These are phyloP conservation scores for Crataegus laevigata DNA, from an alignment of 306 rosid genomes.

Conservation along the genomic window DNA sequence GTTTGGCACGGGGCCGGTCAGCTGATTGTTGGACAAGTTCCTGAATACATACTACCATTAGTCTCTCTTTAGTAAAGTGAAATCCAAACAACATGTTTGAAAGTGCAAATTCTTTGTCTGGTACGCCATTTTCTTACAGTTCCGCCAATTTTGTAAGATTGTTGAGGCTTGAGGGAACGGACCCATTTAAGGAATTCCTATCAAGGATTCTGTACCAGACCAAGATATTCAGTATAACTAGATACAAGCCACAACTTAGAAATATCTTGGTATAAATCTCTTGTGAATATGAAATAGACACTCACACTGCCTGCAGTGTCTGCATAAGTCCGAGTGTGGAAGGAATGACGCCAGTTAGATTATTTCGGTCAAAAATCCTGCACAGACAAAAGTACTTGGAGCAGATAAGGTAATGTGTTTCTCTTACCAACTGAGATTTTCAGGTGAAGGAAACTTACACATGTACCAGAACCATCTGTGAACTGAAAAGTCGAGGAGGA, in stretches of 20 bases:
- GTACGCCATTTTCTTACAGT: constrained; percentile 34
- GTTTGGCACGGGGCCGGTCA: constrained; percentile 46
- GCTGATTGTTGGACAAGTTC: constrained; percentile 51
- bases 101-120: neutral
- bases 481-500: constrained; percentile 46
- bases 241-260: neutral
- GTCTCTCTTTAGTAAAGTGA: neutral
- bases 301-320: constrained; percentile 56
- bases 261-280: neutral
- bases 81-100: neutral
- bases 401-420: neutral
- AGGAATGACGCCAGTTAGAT: constrained; percentile 49
- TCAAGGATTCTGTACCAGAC: constrained; percentile 48
- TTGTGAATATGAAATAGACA: constrained; percentile 22
- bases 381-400: neutral
- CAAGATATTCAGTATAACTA: constrained; percentile 9
- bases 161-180: constrained; percentile 40
- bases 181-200: constrained; percentile 27
- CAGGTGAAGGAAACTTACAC: constrained; percentile 37
- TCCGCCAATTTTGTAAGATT: constrained; percentile 28
- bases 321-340: constrained; percentile 45
- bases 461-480: constrained; percentile 47
- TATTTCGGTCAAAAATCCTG: constrained; percentile 60
- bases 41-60: constrained; percentile 25
- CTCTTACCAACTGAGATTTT: neutral